phyloP scores from a whole-genome alignment of 805 yeast species.

The Metschnikowia proteae region DNA sequence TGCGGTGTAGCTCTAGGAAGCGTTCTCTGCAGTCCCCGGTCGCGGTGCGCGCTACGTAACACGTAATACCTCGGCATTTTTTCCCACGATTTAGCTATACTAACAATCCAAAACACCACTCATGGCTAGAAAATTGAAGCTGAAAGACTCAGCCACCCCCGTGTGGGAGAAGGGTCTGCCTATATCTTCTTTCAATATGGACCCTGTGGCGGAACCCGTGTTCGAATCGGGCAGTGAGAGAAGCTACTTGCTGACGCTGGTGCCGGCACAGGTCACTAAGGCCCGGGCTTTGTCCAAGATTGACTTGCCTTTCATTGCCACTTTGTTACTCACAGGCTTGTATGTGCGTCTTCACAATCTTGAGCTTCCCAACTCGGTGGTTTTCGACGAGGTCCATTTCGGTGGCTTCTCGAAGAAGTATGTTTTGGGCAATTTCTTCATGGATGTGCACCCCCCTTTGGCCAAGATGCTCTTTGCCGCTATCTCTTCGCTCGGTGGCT shows the following conservation, averaged over 20 bases:
- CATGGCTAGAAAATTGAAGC: constrained; percentile 18
- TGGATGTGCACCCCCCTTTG: constrained; percentile 80
- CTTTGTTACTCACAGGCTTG: constrained; percentile 47
- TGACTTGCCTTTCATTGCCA: constrained; percentile 30
- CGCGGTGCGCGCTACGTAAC: constrained; percentile 4
- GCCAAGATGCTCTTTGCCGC: constrained; percentile 75
- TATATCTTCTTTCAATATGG: constrained; percentile 27
- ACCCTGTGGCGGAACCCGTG: constrained; percentile 36
- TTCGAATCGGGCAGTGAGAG: constrained; percentile 49
- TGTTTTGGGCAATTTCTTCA: constrained; percentile 57
- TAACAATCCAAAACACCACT: background rate
- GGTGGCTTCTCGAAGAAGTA: constrained; percentile 95
- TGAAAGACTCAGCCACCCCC: constrained; percentile 8
- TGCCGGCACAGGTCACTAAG: constrained; percentile 36
- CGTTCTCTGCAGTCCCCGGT: background rate
- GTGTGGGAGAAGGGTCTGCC: background rate
- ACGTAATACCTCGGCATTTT: background rate
- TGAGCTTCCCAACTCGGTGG: constrained; percentile 72
- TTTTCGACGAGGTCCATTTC: constrained; percentile 90
- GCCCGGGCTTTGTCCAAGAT: constrained; percentile 16
- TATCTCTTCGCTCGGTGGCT: constrained; percentile 63
- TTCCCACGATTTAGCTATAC: background rate
- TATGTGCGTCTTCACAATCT: constrained; percentile 60
- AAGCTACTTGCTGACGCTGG: constrained; percentile 51
- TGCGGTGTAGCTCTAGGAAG: too few relatives aligned